Evolutionary conservation across 2,329 filamentous ascomycete species (phyloP).

Genomic region (Bipolaris cookei): DNA sequence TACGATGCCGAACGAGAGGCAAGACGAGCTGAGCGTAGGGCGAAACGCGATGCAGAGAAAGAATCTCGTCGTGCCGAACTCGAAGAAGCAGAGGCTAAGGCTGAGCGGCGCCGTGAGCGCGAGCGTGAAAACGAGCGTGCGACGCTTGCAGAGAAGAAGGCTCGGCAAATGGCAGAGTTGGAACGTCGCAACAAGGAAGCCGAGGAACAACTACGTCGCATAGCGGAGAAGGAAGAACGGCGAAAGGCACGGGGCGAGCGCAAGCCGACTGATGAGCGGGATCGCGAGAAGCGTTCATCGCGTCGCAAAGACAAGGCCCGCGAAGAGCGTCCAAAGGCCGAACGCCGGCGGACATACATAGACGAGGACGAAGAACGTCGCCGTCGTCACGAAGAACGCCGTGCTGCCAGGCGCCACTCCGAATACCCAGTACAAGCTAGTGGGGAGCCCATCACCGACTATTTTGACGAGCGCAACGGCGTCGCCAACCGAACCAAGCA

Average conservation of each 20-base stretch:
- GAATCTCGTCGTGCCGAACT: constrained; percentile 40
- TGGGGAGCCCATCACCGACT: constrained; percentile 50
- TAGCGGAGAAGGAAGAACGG: constrained; percentile 49
- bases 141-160: constrained; percentile 47
- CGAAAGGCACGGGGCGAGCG: constrained; percentile 43
- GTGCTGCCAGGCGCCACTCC: constrained; percentile 46
- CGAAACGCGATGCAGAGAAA: constrained; percentile 47
- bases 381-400: constrained; percentile 54
- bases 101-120: constrained; percentile 47
- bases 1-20: constrained; percentile 48
- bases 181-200: constrained; percentile 48
- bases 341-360: constrained; percentile 46
- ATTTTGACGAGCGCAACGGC: constrained; percentile 55
- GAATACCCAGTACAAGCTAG: constrained; percentile 40
- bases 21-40: constrained; percentile 44
- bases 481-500: constrained; percentile 27
- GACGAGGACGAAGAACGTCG: constrained; percentile 48
- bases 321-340: constrained; percentile 40
- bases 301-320: constrained; percentile 46
- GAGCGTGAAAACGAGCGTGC: constrained; percentile 45
- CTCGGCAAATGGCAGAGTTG: constrained; percentile 47
- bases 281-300: constrained; percentile 45
- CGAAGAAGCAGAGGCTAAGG: constrained; percentile 47
- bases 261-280: constrained; percentile 38
- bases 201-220: constrained; percentile 48